Conservation (phyloP, 768 basidiomycete species). For the Macrocybe gigantea region DNA sequence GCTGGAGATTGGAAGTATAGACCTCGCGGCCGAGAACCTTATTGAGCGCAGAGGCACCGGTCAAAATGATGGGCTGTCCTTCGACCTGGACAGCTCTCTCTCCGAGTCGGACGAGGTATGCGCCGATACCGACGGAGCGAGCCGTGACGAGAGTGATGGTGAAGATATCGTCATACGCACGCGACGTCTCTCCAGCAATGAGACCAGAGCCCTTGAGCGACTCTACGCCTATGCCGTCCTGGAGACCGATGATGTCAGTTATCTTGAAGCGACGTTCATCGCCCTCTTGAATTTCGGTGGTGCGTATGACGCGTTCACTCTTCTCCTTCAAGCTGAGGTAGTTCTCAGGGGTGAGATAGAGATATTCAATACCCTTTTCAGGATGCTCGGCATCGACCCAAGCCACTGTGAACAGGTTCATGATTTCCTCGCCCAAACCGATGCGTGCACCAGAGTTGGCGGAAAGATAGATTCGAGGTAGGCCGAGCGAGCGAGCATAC, state of each 20-base stretch:
- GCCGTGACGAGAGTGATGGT: constrained; percentile 98
- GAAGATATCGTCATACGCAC: constrained; percentile 99
- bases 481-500: constrained; percentile 81
- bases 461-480: constrained; percentile 95
- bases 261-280: constrained; percentile 92
- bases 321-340: constrained; percentile 86
- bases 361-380: constrained; percentile 93
- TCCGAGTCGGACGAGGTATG: constrained; percentile 96
- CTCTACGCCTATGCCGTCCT: constrained; percentile 96
- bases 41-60: constrained; percentile 94
- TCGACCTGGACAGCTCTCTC: constrained; percentile 98
- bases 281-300: constrained; percentile 76
- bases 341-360: constrained; percentile 93
- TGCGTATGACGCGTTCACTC: constrained; percentile 70
- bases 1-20: constrained; percentile 96
- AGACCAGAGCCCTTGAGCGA: constrained; percentile 94
- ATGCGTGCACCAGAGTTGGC: constrained; percentile 98
- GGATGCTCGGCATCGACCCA: constrained; percentile 82
- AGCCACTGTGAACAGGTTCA: constrained; percentile 83
- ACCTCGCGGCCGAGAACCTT: constrained; percentile 99
- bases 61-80: constrained; percentile 98
- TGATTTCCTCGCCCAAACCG: constrained; percentile 89
- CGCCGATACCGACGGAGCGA: constrained; percentile 98
- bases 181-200: constrained; percentile 96
- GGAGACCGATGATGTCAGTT: constrained; percentile 94